Conservation (phyloP, 2,329 filamentous ascomycete species). For the Aspergillus pseudotamarii region DNA sequence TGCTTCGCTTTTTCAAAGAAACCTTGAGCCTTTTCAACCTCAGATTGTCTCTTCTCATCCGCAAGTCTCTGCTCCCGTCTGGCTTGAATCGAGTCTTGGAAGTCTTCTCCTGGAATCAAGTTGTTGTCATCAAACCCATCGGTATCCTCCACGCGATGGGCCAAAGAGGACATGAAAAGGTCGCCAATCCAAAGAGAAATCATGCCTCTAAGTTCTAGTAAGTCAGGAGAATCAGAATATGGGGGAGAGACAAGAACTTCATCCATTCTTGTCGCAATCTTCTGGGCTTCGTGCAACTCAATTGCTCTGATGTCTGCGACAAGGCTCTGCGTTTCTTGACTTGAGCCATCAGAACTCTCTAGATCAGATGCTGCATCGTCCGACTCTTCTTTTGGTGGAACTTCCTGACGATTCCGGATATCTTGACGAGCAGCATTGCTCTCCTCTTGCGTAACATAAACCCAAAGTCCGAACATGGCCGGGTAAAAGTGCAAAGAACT, state of each 20-base stretch:
- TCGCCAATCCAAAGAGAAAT: conserved; percentile 75
- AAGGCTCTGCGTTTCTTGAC: conserved; percentile 39
- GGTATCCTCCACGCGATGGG: conserved; percentile 20
- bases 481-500: conserved; percentile 79
- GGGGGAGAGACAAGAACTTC: conserved; percentile 69
- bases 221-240: conserved; percentile 66
- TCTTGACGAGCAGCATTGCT: conserved; percentile 50
- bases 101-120: conserved; percentile 23
- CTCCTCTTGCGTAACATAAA: conserved; percentile 72
- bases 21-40: conserved; percentile 35
- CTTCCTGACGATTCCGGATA: conserved; percentile 32
- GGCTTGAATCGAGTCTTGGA: conserved; percentile 30
- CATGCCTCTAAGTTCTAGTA: conserved; percentile 74
- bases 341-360: conserved; percentile 24
- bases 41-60: conserved; percentile 35
- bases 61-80: conserved; percentile 37
- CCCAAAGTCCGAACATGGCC: conserved; percentile 77
- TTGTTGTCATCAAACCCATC: conserved; percentile 20
- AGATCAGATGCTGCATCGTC: conserved; percentile 31
- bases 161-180: conserved; percentile 49
- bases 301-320: conserved; percentile 45
- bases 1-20: conserved; percentile 39
- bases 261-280: conserved; percentile 71
- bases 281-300: conserved; percentile 62
- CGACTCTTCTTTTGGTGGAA: conserved; percentile 29